Conservation (phyloP, 345 rosid genomes). For the Aquilaria sinensis region DNA sequence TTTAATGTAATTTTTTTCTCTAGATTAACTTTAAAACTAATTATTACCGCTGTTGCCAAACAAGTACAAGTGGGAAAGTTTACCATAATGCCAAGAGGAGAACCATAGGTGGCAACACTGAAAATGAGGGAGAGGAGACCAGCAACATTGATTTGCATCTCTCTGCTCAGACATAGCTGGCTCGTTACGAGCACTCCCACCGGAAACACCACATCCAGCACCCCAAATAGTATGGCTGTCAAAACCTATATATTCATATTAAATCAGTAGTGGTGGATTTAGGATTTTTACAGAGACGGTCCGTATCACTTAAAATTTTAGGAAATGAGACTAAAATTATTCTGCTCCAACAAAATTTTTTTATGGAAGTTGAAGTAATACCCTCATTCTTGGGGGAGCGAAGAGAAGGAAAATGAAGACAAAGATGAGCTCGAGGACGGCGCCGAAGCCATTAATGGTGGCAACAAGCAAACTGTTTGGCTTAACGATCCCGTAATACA, state of each 20-base stretch:
- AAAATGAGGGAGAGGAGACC: conserved; percentile 55
- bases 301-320: too few species aligned
- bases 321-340: too few species aligned
- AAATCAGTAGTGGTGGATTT: too few species aligned
- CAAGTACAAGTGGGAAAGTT: background rate
- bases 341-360: too few species aligned
- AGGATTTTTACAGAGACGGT: too few species aligned
- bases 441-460: conserved; percentile 75
- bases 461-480: conserved; percentile 67
- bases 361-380: background rate
- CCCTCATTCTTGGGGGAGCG: conserved; percentile 50
- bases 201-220: conserved; percentile 54
- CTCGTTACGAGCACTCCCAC: conserved; percentile 29
- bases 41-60: too few species aligned
- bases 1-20: too few species aligned
- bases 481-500: conserved; percentile 66
- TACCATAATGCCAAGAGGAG: conserved; percentile 89
- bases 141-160: conserved; percentile 37
- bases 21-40: too few species aligned
- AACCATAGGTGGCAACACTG: conserved; percentile 55
- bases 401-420: conserved; percentile 50
- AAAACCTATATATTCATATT: conserved; percentile 11
- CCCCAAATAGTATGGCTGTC: conserved; percentile 36
- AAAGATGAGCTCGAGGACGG: conserved; percentile 40
- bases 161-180: conserved; percentile 30